Evolutionary conservation across 257 asterid genomes (phyloP), one percentile per base, ranked within the genome.

Genomic region (Scutellaria minor): DNA sequence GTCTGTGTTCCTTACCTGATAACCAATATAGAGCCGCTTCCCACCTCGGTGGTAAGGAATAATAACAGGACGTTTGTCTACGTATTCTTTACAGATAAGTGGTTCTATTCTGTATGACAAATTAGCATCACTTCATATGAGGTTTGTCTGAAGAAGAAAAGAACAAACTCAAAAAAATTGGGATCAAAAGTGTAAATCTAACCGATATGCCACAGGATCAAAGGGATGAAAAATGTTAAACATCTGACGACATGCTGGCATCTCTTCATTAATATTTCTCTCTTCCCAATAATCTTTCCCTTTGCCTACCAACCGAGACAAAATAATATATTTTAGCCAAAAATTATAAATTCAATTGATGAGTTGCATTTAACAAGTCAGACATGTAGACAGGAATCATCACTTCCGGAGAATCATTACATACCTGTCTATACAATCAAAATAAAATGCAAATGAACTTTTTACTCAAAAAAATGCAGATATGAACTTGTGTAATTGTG

Each of bases 181-280:
- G 39, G 57, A 71, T 31, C 9, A 66, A 48, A 20, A 59, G 11
- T 31, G 63, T 6, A 44, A 18, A 66, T 67, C 75, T 51, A 57
- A 89, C 99, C 99, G 83, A 79, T 90, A 95, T 46, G 98, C 99
- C 80, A 95, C 98, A 13, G 97, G 99, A 79, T 94, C 99, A 74
- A 88, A 94, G 66, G 99, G 97, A 78, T 94, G 99, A 84, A 94
- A 94, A 69, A 94, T 85, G 84, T 94, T 91, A 58, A 91, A 89
- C 97, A 91, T 91, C 78, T 85, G 90, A 20, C 88, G 86, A 74
- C 99, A 94, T 51, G 95, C 94, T 71, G 97, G 99, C 88, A 91
- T 88, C 84, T 94, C 99, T 89, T 94, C 97, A 47, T 77, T 80
- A 75, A 91, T 80, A 66, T 70, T 83, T 79, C 86, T 93, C 57